phyloP scores from a whole-genome alignment of 164 flowering plant species.

The Echeveria elegans region DNA sequence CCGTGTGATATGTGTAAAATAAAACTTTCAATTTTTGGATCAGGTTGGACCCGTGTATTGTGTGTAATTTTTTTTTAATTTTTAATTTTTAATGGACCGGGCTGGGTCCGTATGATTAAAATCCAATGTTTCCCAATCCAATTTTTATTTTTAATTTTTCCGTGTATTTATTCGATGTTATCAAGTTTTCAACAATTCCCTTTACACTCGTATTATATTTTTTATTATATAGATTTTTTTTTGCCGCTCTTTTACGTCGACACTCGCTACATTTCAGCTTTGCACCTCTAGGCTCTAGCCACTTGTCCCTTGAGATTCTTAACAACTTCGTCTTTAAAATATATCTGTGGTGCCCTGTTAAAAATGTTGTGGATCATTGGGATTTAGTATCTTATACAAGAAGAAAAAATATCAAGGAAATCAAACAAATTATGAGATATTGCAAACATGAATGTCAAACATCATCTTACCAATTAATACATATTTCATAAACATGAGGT shows the following conservation, averaged over 20 bases:
- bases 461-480: slow-evolving; percentile 53
- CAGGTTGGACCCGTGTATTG: too few species aligned
- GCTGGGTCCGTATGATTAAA: too few species aligned
- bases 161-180: too few species aligned
- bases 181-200: too few species aligned
- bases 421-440: not conserved
- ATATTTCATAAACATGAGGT: slow-evolving; percentile 51
- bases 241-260: slow-evolving; percentile 75
- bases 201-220: too few species aligned
- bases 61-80: too few species aligned
- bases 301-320: slow-evolving; percentile 51
- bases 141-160: too few species aligned
- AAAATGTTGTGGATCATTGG: not conserved
- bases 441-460: not conserved
- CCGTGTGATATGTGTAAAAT: too few species aligned
- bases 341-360: slow-evolving; percentile 67
- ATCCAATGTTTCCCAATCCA: too few species aligned
- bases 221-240: too few species aligned
- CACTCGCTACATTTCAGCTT: slow-evolving; percentile 65
- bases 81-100: too few species aligned
- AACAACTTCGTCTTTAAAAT: slow-evolving; percentile 38
- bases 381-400: not conserved
- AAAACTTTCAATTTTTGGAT: too few species aligned
- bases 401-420: not conserved
- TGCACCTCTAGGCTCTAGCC: slow-evolving; percentile 52